Evolutionary conservation across 768 basidiomycete genomes (phyloP).

Genomic region (Russula emetica): DNA sequence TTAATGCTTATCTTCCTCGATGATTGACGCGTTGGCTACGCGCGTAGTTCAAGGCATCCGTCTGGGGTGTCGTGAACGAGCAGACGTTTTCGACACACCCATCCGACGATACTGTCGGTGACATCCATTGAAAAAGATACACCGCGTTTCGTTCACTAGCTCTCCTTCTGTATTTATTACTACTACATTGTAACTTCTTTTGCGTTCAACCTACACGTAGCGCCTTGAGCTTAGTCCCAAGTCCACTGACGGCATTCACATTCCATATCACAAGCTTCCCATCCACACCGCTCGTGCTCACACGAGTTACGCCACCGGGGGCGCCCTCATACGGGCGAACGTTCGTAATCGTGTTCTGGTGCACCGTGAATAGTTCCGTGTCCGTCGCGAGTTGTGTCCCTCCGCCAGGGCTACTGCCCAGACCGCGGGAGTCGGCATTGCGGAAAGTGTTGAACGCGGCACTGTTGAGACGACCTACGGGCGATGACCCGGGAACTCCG

Average conservation of each 20-base stretch:
- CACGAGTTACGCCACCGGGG: constrained; percentile 57
- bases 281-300: constrained; percentile 92
- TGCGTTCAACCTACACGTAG: constrained; percentile 31
- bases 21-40: not conserved
- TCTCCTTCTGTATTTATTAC: constrained; percentile 14
- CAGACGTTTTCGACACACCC: constrained; percentile 41
- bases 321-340: constrained; percentile 67
- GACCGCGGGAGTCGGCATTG: constrained; percentile 80
- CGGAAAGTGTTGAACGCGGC: constrained; percentile 94
- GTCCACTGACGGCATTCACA: constrained; percentile 51
- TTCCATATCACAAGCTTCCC: constrained; percentile 92
- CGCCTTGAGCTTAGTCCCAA: constrained; percentile 48
- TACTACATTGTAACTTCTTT: constrained; percentile 17
- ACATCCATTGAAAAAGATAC: constrained; percentile 16
- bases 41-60: constrained; percentile 87
- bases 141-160: not conserved
- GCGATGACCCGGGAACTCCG: constrained; percentile 45
- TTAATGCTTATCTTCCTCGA: not conserved
- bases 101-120: constrained; percentile 13
- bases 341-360: constrained; percentile 98
- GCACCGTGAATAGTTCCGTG: constrained; percentile 82
- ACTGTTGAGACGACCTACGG: constrained; percentile 69
- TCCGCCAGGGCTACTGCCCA: constrained; percentile 34
- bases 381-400: constrained; percentile 41
- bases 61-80: constrained; percentile 90